phyloP scores from a whole-genome alignment of 148 eudicot species.

The Nepenthes gracilis region DNA sequence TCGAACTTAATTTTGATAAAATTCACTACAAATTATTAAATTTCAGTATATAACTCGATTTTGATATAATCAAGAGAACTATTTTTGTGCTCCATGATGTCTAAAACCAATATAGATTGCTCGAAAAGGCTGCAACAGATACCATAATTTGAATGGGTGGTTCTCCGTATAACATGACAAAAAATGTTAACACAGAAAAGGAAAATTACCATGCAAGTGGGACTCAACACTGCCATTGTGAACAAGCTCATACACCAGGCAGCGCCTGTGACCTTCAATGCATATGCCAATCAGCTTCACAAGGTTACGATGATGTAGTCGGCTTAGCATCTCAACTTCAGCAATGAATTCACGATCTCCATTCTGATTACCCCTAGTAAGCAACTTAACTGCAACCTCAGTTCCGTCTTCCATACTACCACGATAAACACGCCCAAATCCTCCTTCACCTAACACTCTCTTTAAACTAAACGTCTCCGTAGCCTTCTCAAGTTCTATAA shows the following conservation, averaged over 20 bases:
- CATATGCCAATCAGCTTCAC: constrained; percentile 95
- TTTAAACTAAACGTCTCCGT: constrained; percentile 55
- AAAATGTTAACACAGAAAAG: neutral
- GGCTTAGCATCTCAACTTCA: constrained; percentile 96
- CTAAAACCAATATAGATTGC: too few species aligned
- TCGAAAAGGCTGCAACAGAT: too few species aligned
- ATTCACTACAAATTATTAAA: too few species aligned
- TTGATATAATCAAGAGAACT: too few species aligned
- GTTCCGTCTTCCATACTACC: constrained; percentile 75
- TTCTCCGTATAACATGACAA: too few species aligned
- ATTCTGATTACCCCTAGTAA: constrained; percentile 67
- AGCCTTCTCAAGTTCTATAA: constrained; percentile 58
- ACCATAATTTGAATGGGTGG: neutral
- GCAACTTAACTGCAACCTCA: constrained; percentile 79
- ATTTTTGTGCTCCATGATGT: too few species aligned
- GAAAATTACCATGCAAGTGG: constrained; percentile 66
- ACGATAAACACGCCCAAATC: constrained; percentile 78
- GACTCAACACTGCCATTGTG: constrained; percentile 97
- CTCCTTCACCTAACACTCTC: constrained; percentile 82
- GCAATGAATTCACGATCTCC: constrained; percentile 91
- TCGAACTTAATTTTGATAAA: too few species aligned
- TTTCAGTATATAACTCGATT: too few species aligned
- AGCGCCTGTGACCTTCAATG: constrained; percentile 70
- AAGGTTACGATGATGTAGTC: constrained; percentile 94
- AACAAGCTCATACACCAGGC: constrained; percentile 91